phyloP scores from a whole-genome alignment of 768 basidiomycete species.

The Lactarius vividus region DNA sequence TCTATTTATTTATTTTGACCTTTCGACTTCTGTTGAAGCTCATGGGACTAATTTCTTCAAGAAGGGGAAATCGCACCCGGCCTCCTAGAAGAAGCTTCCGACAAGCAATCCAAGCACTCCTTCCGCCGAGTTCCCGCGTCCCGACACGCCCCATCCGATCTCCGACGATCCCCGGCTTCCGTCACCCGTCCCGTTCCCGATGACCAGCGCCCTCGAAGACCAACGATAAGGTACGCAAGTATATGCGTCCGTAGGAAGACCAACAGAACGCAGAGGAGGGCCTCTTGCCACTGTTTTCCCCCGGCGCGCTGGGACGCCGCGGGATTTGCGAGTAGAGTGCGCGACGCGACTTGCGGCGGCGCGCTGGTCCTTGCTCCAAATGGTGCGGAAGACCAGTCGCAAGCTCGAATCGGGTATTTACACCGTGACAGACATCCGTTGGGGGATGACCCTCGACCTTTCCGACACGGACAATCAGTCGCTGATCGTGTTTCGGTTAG shows the following conservation, averaged over 20 bases:
- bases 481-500: conserved; percentile 21
- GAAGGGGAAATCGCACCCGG: no score
- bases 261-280: conserved; percentile 6
- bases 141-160: no score
- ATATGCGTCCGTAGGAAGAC: conserved; percentile 3
- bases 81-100: no score
- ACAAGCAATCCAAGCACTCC: background rate
- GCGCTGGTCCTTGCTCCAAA: background rate
- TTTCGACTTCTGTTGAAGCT: no score
- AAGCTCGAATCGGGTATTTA: conserved; percentile 24
- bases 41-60: no score
- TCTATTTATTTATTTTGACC: no score
- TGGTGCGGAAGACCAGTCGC: background rate
- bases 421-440: conserved; percentile 22
- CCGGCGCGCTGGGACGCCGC: no score
- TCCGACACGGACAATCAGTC: conserved; percentile 20
- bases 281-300: background rate
- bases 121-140: conserved; percentile 14
- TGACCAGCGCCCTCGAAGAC: no score
- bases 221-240: background rate
- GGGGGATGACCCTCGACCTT: conserved; percentile 26
- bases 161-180: no score
- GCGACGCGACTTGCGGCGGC: conserved; percentile 1
- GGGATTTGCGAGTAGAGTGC: background rate
- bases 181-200: no score